Conservation (phyloP, 1,284 basidiomycete species). For the Sporisorium scitamineum region DNA sequence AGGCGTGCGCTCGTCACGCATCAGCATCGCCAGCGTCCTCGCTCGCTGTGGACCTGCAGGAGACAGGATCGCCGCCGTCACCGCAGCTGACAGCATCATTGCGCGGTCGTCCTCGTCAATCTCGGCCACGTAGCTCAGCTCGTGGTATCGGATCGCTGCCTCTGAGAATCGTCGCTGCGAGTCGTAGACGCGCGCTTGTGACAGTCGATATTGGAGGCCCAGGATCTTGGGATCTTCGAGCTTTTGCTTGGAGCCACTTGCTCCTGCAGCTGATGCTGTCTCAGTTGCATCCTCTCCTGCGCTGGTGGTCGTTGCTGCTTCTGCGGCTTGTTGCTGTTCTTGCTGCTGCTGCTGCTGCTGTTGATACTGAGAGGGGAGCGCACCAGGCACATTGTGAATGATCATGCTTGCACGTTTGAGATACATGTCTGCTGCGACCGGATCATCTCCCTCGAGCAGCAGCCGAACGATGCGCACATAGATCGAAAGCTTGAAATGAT, state of each 20-base stretch:
- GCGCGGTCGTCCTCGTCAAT: conserved; percentile 54
- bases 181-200: conserved; percentile 87
- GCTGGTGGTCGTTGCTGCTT: background rate
- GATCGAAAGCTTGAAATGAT: conserved; percentile 86
- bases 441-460: conserved; percentile 93
- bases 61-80: conserved; percentile 95
- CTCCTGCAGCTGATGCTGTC: conserved; percentile 1
- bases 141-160: conserved; percentile 93
- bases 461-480: conserved; percentile 95
- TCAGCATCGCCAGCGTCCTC: conserved; percentile 88
- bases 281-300: background rate
- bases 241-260: conserved; percentile 12
- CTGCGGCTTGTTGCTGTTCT: background rate
- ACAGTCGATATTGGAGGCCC: conserved; percentile 65
- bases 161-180: conserved; percentile 91
- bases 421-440: conserved; percentile 92
- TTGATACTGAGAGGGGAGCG: conserved; percentile 29
- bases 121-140: conserved; percentile 73
- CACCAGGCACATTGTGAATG: conserved; percentile 73
- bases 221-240: conserved; percentile 49
- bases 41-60: conserved; percentile 96
- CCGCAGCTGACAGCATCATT: conserved; percentile 77
- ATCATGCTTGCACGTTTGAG: conserved; percentile 94
- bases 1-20: conserved; percentile 88
- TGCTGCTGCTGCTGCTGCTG: conserved; percentile 25